These are phyloP conservation scores for Cryphonectria nitschkei DNA, from an alignment of 2,329 filamentous ascomycete species.

Conservation along the genomic window DNA sequence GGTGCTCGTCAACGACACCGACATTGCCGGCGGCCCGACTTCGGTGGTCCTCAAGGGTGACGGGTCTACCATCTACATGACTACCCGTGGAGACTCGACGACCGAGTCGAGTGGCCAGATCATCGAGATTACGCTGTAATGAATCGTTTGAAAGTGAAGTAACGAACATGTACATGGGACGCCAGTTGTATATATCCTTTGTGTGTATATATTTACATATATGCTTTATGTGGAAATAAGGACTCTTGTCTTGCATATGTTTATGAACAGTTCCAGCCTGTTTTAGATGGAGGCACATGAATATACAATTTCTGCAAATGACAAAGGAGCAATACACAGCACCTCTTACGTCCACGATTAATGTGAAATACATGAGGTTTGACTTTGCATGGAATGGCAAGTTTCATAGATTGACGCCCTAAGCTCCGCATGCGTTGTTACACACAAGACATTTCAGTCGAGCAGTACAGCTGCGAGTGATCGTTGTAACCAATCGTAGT, in stretches of 20 bases:
- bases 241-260: too few relatives aligned
- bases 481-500: too few relatives aligned
- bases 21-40: constrained; percentile 11
- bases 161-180: not conserved
- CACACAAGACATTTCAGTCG: too few relatives aligned
- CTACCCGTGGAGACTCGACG: constrained; percentile 10
- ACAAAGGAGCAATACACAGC: too few relatives aligned
- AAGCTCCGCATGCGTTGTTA: not conserved
- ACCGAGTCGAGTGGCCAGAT: constrained; percentile 13
- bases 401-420: not conserved
- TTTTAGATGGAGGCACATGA: too few relatives aligned
- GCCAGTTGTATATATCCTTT: not conserved
- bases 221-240: not conserved
- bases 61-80: constrained; percentile 9
- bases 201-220: not conserved
- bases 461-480: too few relatives aligned
- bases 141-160: not conserved
- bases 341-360: not conserved
- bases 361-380: not conserved
- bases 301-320: not conserved
- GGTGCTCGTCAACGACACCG: constrained; percentile 9
- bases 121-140: constrained; percentile 10
- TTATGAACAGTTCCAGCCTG: too few relatives aligned
- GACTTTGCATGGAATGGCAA: not conserved
- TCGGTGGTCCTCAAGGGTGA: constrained; percentile 18